Base-by-base conservation (phyloP, 2,329 filamentous ascomycete genomes). In the Mariannaea sp. region DNA sequence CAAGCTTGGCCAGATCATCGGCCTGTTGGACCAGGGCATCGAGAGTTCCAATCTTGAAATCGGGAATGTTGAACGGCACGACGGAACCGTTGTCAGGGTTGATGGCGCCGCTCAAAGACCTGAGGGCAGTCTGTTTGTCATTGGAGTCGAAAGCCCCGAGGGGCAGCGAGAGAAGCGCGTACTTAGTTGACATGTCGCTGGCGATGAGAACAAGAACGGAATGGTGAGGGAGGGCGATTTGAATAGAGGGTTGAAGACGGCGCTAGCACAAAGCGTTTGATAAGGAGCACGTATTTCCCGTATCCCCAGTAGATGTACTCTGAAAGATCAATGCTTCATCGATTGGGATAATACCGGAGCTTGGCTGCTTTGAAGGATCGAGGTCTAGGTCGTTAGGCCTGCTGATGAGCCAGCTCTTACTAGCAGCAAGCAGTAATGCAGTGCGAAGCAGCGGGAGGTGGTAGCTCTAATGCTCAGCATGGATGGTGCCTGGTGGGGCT, bases 1-100 rank as follows among this genome's bases (percentile, higher is more conserved):
- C 90, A 45, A 97, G 85, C 83, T 97, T 97, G 54, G 87, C 82
- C 49, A 99, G 80, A 69, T 97, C 94, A 69, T 99, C 94, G 51
- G 94, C 94, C 74, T 99, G 93, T 75, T 96, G 90, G 38, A 99
- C 92, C 53, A 99, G 81, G 32, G 89, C 91, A 76, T 99, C 94
- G 30, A 99, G 82, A 0, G 94, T 97, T 53, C 94, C 94, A 71
- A 99, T 96, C 79, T 97, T 99, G 82, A 99, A 97, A 61, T 92
- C 88, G 16, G 94, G 94, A 59, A 97, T 88, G 51, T 83, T 77
- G 70, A 97, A 97, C 2, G 86, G 85, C 45, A 85, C 77, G 39
- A 91, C 87, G 46, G 82, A 84, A 70, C 89, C 91, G 72, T 89
- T 86, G 65, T 96, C 90, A 52, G 83, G 76, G 43, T 84, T 80